phyloP scores from a whole-genome alignment of 2,329 filamentous ascomycete genomes.

The Fusarium sp. region DNA sequence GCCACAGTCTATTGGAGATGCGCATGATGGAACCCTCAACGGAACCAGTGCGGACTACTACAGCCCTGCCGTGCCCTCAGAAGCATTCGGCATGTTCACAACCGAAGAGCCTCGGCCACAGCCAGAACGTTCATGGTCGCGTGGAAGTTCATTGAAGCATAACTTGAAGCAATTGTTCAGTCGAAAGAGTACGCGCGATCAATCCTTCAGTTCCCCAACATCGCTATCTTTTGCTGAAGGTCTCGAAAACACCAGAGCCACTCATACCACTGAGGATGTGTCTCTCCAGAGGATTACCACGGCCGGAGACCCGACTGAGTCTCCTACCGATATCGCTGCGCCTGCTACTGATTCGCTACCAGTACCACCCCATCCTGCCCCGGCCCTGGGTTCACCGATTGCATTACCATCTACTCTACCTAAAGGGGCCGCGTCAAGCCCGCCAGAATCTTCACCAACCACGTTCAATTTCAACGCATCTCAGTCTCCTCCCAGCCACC shows the following conservation, averaged over 20 bases:
- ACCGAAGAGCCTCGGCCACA: slow-evolving; percentile 42
- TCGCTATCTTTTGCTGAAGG: slow-evolving; percentile 34
- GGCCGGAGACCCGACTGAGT: slow-evolving; percentile 44
- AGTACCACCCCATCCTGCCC: slow-evolving; percentile 21
- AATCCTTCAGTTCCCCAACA: slow-evolving; percentile 47
- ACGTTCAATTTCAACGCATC: slow-evolving; percentile 43
- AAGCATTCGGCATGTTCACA: slow-evolving; percentile 56
- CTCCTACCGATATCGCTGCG: slow-evolving; percentile 48
- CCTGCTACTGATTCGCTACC: slow-evolving; percentile 31
- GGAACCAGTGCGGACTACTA: slow-evolving; percentile 58
- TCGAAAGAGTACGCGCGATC: slow-evolving; percentile 51
- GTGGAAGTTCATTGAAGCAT: slow-evolving; percentile 52
- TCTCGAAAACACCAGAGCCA: slow-evolving; percentile 24
- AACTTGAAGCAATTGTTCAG: slow-evolving; percentile 54
- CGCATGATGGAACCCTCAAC: slow-evolving; percentile 50
- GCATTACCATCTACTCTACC: slow-evolving; percentile 27
- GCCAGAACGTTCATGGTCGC: slow-evolving; percentile 47
- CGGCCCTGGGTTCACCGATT: slow-evolving; percentile 43
- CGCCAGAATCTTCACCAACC: slow-evolving; percentile 45
- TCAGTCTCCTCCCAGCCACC: slow-evolving; percentile 49
- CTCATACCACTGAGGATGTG: slow-evolving; percentile 24
- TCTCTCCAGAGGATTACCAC: slow-evolving; percentile 44
- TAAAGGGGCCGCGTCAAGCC: slow-evolving; percentile 39
- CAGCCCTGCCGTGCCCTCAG: slow-evolving; percentile 55
- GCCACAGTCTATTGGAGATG: slow-evolving; percentile 46